phyloP scores from a whole-genome alignment of 1,139 yeast genomes.

The Kodamaea derodonti region DNA sequence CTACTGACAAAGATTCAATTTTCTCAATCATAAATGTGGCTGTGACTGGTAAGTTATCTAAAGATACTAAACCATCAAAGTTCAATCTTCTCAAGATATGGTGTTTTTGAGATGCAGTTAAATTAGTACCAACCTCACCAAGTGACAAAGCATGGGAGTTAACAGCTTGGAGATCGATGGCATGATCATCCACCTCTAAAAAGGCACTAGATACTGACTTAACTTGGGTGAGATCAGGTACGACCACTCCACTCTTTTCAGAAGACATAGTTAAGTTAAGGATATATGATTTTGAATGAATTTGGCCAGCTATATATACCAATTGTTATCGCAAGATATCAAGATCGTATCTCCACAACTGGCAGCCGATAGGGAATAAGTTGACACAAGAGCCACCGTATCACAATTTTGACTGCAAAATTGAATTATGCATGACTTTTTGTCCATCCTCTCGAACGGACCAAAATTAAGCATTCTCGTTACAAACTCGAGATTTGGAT shows the following conservation, averaged over 20 bases:
- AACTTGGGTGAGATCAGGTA: neutral
- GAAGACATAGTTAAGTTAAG: neutral
- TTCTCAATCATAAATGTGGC: conserved; percentile 21
- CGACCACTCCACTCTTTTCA: neutral
- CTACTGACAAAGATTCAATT: conserved; percentile 13
- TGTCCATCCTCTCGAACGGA: too few species aligned
- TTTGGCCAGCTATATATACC: too few species aligned
- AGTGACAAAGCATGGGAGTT: conserved; percentile 19
- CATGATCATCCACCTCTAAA: conserved; percentile 11
- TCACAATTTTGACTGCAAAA: too few species aligned
- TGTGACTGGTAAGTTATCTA: conserved; percentile 29
- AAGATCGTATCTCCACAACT: too few species aligned
- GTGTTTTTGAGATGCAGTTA: conserved; percentile 24
- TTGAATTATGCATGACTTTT: too few species aligned
- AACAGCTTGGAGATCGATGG: conserved; percentile 12
- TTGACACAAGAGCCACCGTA: too few species aligned
- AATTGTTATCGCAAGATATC: too few species aligned
- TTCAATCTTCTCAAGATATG: conserved; percentile 24
- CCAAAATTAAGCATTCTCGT: too few species aligned
- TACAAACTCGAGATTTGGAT: too few species aligned
- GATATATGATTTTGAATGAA: neutral
- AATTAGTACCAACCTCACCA: conserved; percentile 23
- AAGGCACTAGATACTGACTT: conserved; percentile 2
- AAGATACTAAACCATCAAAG: conserved; percentile 21
- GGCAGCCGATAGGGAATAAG: too few species aligned